These are phyloP conservation scores for Podospora didyma DNA, from an alignment of 495 filamentous ascomycete species.

Conservation along the genomic window DNA sequence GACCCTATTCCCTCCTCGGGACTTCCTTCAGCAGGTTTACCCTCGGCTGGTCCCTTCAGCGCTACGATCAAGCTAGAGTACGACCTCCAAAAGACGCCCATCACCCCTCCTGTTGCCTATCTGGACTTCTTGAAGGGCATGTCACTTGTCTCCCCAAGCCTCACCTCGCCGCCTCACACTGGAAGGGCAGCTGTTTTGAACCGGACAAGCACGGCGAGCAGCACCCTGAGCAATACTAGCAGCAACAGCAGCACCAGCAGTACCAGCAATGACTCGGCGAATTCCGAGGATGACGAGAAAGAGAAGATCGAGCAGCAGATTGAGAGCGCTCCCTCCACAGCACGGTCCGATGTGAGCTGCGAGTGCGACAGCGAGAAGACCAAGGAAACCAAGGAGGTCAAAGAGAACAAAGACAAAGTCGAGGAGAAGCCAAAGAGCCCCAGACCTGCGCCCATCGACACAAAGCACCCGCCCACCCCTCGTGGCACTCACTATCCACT, in stretches of 20 bases:
- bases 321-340: constrained; percentile 52
- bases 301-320: constrained; percentile 27
- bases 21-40: constrained; percentile 32
- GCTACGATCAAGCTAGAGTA: constrained; percentile 29
- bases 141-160: constrained; percentile 58
- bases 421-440: constrained; percentile 18
- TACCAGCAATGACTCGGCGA: constrained; percentile 28
- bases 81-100: constrained; percentile 62
- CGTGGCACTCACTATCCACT: constrained; percentile 43
- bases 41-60: constrained; percentile 30
- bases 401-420: too few species aligned
- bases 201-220: constrained; percentile 33
- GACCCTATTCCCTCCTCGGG: constrained; percentile 26
- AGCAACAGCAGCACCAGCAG: constrained; percentile 23
- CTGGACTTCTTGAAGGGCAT: constrained; percentile 79
- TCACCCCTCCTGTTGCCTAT: constrained; percentile 89
- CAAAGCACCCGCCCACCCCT: constrained; percentile 37
- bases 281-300: constrained; percentile 32
- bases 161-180: constrained; percentile 45
- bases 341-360: constrained; percentile 53
- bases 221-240: constrained; percentile 22
- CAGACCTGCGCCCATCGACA: constrained; percentile 26
- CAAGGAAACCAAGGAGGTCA: constrained; percentile 26
- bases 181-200: constrained; percentile 29
- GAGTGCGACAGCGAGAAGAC: constrained; percentile 39